phyloP scores from a whole-genome alignment of 495 filamentous ascomycete species.

The Penicillium antarcticum region DNA sequence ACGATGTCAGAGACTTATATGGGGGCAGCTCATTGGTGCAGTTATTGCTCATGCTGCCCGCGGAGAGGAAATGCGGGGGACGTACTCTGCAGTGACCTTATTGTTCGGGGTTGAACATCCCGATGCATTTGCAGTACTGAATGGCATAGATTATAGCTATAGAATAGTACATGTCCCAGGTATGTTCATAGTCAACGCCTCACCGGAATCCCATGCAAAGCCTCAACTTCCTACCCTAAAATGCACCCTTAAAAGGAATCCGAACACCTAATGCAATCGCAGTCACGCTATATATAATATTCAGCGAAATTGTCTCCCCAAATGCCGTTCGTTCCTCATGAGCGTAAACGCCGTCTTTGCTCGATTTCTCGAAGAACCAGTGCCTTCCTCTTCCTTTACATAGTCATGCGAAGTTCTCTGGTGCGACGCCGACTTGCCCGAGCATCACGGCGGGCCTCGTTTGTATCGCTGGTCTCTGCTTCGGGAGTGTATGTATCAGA shows the following conservation, averaged over 20 bases:
- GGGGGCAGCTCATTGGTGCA: conserved; percentile 18
- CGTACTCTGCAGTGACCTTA: neutral
- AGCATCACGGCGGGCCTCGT: conserved; percentile 32
- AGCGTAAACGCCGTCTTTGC: conserved; percentile 11
- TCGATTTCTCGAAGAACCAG: neutral
- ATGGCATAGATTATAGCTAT: neutral
- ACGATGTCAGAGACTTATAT: neutral
- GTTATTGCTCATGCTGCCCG: conserved; percentile 16
- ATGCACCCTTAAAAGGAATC: conserved; percentile 1
- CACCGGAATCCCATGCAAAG: neutral
- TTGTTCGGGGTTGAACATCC: conserved; percentile 16
- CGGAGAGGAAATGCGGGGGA: conserved; percentile 18
- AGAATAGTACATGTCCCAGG: neutral
- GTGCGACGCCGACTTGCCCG: conserved; percentile 36
- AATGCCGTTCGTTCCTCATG: neutral
- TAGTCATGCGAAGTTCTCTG: conserved; percentile 37
- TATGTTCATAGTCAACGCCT: neutral
- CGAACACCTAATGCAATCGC: conserved; percentile 1
- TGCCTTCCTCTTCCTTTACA: conserved; percentile 26
- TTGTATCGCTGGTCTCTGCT: conserved; percentile 33
- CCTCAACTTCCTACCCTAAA: conserved; percentile 1
- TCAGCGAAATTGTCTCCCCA: neutral
- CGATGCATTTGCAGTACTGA: neutral
- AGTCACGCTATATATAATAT: neutral
- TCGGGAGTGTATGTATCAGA: conserved; percentile 37